Conservation (phyloP, 495 filamentous ascomycete genomes). For the Sporormia fimetaria region DNA sequence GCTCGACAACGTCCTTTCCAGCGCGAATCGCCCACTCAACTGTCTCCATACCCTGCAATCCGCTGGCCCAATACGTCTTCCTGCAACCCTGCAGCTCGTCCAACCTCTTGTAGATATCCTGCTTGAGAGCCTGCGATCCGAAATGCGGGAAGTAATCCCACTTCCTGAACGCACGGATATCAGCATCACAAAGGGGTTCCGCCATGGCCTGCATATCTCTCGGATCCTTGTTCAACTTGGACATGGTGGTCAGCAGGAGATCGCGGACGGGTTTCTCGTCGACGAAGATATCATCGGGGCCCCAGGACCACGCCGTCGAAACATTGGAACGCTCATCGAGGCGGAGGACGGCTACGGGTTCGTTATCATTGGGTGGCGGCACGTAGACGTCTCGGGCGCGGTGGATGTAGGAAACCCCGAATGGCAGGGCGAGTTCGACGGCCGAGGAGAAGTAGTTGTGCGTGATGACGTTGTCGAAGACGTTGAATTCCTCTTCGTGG, state of each 20-base stretch:
- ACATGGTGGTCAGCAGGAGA: slow-evolving; percentile 14
- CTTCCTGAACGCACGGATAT: slow-evolving; percentile 20
- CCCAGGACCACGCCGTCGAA: slow-evolving; percentile 23
- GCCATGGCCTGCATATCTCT: slow-evolving; percentile 6
- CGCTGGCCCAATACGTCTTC: slow-evolving; percentile 22
- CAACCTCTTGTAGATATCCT: slow-evolving; percentile 14
- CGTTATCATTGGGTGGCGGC: slow-evolving; percentile 16
- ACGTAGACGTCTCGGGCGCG: not conserved
- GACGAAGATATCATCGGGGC: slow-evolving; percentile 12
- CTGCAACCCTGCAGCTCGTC: slow-evolving; percentile 21
- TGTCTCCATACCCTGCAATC: slow-evolving; percentile 19
- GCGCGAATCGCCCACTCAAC: slow-evolving; percentile 23
- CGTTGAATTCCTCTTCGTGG: slow-evolving; percentile 10
- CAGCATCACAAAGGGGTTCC: slow-evolving; percentile 1
- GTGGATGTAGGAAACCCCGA: slow-evolving; percentile 18
- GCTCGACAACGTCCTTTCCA: slow-evolving; percentile 21
- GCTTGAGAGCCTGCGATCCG: slow-evolving; percentile 8
- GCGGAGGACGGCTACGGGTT: slow-evolving; percentile 20
- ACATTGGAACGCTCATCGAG: slow-evolving; percentile 7
- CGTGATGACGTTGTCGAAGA: slow-evolving; percentile 14
- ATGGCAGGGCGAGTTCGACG: slow-evolving; percentile 13
- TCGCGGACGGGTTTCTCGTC: slow-evolving; percentile 9
- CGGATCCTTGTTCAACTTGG: slow-evolving; percentile 25
- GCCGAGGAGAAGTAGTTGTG: slow-evolving; percentile 24
- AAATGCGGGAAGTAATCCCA: slow-evolving; percentile 28